Evolutionary conservation across 1,284 basidiomycete genomes (phyloP).

Genomic region (Microbotryum lychnidis-dioicae): DNA sequence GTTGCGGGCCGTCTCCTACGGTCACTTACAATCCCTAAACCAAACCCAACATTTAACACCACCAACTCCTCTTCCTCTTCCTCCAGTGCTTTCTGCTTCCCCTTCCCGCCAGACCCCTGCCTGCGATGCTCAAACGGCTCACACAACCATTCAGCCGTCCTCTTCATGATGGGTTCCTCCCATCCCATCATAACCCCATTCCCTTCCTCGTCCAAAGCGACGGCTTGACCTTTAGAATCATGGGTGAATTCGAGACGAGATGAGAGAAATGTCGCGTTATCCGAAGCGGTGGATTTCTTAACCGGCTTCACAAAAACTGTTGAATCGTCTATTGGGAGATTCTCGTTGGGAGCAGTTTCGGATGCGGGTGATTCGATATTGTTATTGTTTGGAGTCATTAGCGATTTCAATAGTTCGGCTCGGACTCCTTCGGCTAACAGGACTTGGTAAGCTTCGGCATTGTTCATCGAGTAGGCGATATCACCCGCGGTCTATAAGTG

Average conservation of each 20-base stretch:
- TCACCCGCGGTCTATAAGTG: slow-evolving; percentile 61
- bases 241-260: slow-evolving; percentile 62
- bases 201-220: slow-evolving; percentile 57
- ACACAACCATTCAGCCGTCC: slow-evolving; percentile 59
- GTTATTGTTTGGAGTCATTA: neutral
- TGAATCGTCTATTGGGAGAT: slow-evolving; percentile 3
- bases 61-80: slow-evolving; percentile 47
- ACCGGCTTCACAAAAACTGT: too few species aligned
- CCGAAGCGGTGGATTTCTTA: slow-evolving; percentile 53
- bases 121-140: slow-evolving; percentile 46
- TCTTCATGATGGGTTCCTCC: slow-evolving; percentile 72
- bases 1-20: too few species aligned
- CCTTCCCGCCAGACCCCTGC: slow-evolving; percentile 7
- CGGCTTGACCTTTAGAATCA: slow-evolving; percentile 68
- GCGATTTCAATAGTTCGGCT: slow-evolving; percentile 42
- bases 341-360: slow-evolving; percentile 16
- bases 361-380: neutral
- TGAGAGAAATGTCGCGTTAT: slow-evolving; percentile 64
- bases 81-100: neutral
- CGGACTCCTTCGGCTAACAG: slow-evolving; percentile 82
- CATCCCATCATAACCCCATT: slow-evolving; percentile 86
- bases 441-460: slow-evolving; percentile 59
- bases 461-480: slow-evolving; percentile 74
- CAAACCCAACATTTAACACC: slow-evolving; percentile 87
- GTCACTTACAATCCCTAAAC: slow-evolving; percentile 75